Percentiles rank a stretch among this genome's conserved stretches.
These are phyloP conservation scores for Cadophora sp. DNA, from an alignment of 2,329 filamentous ascomycete genomes.

Conservation along the genomic window DNA sequence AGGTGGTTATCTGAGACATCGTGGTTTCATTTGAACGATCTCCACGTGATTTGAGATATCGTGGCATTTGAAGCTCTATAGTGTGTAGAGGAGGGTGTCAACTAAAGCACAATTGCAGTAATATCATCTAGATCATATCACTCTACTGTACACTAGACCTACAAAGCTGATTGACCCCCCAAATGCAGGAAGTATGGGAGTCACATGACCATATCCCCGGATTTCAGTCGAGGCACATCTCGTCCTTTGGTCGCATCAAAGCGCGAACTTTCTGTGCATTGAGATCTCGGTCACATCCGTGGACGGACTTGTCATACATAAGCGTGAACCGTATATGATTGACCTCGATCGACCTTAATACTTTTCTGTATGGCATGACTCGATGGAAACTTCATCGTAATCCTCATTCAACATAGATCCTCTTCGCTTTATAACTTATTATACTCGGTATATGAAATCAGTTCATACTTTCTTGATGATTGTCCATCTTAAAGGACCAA, in stretches of 20 bases:
- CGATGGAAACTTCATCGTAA: neutral
- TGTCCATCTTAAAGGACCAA: neutral
- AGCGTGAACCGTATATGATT: neutral
- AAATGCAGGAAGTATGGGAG: too few relatives aligned
- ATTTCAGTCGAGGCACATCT: neutral
- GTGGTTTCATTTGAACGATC: constrained; percentile 2
- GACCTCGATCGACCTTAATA: neutral
- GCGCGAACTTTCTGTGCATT: constrained; percentile 7
- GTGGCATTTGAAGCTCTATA: neutral
- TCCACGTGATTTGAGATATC: neutral
- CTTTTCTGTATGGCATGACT: neutral
- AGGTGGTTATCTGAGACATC: neutral
- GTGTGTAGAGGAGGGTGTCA: neutral
- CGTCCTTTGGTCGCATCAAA: neutral
- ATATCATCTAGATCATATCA: too few relatives aligned
- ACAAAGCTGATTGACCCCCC: too few relatives aligned
- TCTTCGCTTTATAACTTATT: neutral
- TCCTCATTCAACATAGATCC: neutral
- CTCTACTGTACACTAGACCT: too few relatives aligned
- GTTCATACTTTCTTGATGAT: neutral
- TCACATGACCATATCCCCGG: neutral
- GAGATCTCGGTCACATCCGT: neutral
- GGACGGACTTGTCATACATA: neutral
- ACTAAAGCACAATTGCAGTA: too few relatives aligned
- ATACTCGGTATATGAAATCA: neutral